These are phyloP conservation scores for Ceratobasidium sp. DNA, from an alignment of 1,284 basidiomycete genomes.

Conservation along the genomic window DNA sequence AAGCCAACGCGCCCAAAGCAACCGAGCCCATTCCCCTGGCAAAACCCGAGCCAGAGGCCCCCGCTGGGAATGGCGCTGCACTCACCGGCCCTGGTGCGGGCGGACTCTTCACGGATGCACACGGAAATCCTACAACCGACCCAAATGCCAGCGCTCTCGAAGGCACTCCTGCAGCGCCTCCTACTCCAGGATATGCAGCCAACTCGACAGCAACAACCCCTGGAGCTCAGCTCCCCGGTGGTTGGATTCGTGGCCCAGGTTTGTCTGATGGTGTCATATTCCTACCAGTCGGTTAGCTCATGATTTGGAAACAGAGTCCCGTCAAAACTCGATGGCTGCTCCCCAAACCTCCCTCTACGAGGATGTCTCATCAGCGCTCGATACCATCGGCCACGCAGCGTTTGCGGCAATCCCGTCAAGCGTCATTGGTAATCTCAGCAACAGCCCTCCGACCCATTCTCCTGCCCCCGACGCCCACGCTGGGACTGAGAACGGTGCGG, in stretches of 20 bases:
- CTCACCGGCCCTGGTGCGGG: not conserved
- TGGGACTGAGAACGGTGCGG: no score
- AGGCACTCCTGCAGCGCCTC: not conserved
- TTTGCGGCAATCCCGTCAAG: constrained; percentile 17
- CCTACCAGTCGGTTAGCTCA: not conserved
- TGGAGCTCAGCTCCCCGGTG: constrained; percentile 24
- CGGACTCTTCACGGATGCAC: not conserved
- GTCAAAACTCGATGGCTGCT: not conserved
- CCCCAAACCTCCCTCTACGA: constrained; percentile 27
- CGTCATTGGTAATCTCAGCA: constrained; percentile 14
- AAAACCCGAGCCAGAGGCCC: not conserved
- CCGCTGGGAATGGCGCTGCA: not conserved
- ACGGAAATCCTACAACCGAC: constrained; percentile 13
- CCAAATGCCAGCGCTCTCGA: constrained; percentile 19
- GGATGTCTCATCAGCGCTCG: constrained; percentile 20
- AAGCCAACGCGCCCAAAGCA: constrained; percentile 4
- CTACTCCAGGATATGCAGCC: not conserved
- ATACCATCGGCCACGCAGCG: constrained; percentile 14
- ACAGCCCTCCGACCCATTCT: not conserved
- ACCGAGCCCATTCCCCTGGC: not conserved
- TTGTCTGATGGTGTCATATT: not conserved
- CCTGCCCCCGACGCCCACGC: not conserved
- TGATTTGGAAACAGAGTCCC: not conserved
- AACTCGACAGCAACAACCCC: not conserved
- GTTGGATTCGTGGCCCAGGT: constrained; percentile 28